Conservation (phyloP, 116 monocot species). For the Phalaenopsis hybrid region DNA sequence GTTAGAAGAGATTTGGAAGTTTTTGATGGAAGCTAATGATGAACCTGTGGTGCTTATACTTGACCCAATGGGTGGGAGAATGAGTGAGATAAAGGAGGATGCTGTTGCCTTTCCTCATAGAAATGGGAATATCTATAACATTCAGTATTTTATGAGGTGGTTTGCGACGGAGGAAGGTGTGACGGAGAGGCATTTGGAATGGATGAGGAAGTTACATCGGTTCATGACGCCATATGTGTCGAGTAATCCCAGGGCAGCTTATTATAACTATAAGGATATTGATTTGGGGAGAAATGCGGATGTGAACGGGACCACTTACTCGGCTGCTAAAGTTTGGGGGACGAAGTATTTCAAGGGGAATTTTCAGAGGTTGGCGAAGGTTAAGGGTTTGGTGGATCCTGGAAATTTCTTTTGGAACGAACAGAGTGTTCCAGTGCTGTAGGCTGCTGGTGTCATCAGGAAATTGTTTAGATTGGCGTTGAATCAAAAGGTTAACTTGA, state of each 20-base stretch:
- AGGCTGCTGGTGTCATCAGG: not conserved
- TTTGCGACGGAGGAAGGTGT: not conserved
- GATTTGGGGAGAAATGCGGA: slow-evolving; percentile 25
- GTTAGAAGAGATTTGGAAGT: slow-evolving; percentile 27
- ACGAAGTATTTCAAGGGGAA: slow-evolving; percentile 28
- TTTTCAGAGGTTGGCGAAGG: slow-evolving; percentile 24
- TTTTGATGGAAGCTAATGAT: slow-evolving; percentile 7
- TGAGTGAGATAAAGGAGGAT: slow-evolving; percentile 18
- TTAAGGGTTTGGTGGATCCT: slow-evolving; percentile 30
- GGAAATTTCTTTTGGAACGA: slow-evolving; percentile 36
- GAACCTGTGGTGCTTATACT: slow-evolving; percentile 14
- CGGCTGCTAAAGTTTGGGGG: slow-evolving; percentile 25
- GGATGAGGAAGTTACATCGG: slow-evolving; percentile 30
- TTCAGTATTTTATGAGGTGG: slow-evolving; percentile 39
- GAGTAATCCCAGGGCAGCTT: slow-evolving; percentile 44
- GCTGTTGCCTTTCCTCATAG: slow-evolving; percentile 36
- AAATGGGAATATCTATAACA: slow-evolving; percentile 29
- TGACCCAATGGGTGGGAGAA: slow-evolving; percentile 34
- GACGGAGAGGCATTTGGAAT: slow-evolving; percentile 26
- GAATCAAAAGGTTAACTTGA: no score
- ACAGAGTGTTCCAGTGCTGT: slow-evolving; percentile 22
- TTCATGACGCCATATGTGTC: slow-evolving; percentile 33
- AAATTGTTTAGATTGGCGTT: not conserved
- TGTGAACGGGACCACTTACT: slow-evolving; percentile 10
- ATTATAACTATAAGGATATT: slow-evolving; percentile 49